Evolutionary conservation across 2,329 filamentous ascomycete genomes (phyloP).

Genomic region (Elsinoe ampelina): DNA sequence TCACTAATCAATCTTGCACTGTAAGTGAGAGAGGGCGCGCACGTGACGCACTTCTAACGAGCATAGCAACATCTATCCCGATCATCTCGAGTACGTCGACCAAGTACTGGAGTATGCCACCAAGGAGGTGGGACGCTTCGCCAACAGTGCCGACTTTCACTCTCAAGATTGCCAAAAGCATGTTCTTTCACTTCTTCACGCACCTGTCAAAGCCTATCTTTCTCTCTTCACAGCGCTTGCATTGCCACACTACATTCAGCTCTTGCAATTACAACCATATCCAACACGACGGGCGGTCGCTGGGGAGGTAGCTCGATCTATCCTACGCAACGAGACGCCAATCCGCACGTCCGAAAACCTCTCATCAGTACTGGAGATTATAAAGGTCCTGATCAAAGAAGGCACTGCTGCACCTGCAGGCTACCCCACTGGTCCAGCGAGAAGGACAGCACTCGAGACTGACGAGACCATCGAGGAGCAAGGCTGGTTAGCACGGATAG

Average conservation of each 20-base stretch:
- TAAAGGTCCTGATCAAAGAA: conserved; percentile 89
- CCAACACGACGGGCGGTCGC: conserved; percentile 84
- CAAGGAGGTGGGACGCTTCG: conserved; percentile 75
- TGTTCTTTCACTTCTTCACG: conserved; percentile 79
- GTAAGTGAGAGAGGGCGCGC: conserved; percentile 29
- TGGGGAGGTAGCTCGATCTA: conserved; percentile 70
- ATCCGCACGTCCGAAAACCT: conserved; percentile 72
- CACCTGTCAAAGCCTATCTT: conserved; percentile 78
- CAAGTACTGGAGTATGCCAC: conserved; percentile 85
- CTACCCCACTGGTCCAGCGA: conserved; percentile 67
- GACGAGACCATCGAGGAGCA: conserved; percentile 98
- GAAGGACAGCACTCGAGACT: conserved; percentile 72
- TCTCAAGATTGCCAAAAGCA: conserved; percentile 79
- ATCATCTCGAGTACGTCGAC: conserved; percentile 86
- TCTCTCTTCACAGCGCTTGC: conserved; percentile 95
- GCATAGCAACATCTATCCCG: conserved; percentile 75
- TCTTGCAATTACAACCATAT: conserved; percentile 87
- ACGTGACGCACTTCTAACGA: conserved; percentile 22
- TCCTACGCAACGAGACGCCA: conserved; percentile 72
- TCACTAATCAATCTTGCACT: conserved; percentile 87
- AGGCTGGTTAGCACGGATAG: conserved; percentile 86
- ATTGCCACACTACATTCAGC: conserved; percentile 80
- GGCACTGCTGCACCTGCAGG: conserved; percentile 70
- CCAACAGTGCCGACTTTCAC: conserved; percentile 92
- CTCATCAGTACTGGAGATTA: conserved; percentile 77